Evolutionary conservation across 441 rosid species (phyloP).

Genomic region (Caryocar brasiliense): DNA sequence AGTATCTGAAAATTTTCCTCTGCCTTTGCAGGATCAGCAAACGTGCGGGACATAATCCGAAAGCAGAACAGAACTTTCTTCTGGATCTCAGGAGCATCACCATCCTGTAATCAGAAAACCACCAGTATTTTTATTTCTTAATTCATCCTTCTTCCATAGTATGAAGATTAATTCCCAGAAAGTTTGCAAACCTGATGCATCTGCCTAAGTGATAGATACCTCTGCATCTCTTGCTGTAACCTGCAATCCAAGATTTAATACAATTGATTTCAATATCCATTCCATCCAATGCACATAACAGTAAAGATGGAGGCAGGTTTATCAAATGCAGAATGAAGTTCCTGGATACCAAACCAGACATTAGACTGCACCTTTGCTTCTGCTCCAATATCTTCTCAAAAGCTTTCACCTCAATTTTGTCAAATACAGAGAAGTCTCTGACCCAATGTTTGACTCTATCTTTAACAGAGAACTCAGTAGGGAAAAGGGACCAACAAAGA

Average conservation of each 20-base stretch:
- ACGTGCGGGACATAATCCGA: slow-evolving; percentile 81
- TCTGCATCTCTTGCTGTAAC: slow-evolving; percentile 98
- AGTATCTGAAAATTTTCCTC: slow-evolving; percentile 88
- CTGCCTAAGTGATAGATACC: slow-evolving; percentile 75
- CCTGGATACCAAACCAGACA: slow-evolving; percentile 15
- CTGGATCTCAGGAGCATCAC: slow-evolving; percentile 73
- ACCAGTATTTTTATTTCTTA: slow-evolving; percentile 8
- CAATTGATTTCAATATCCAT: slow-evolving; percentile 31
- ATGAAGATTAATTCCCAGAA: slow-evolving; percentile 12
- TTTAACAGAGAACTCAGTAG: slow-evolving; percentile 48
- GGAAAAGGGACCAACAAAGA: slow-evolving; percentile 64
- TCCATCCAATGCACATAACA: slow-evolving; percentile 21
- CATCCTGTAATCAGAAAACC: slow-evolving; percentile 50
- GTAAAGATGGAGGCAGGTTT: slow-evolving; percentile 5
- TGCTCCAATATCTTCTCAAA: slow-evolving; percentile 93
- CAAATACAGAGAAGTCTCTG: slow-evolving; percentile 66
- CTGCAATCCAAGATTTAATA: slow-evolving; percentile 53
- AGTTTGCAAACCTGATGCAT: slow-evolving; percentile 57
- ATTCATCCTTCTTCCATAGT: slow-evolving; percentile 8
- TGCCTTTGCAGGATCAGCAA: slow-evolving; percentile 69
- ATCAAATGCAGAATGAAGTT: slow-evolving; percentile 12
- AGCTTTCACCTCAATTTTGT: slow-evolving; percentile 85
- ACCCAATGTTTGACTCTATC: slow-evolving; percentile 75
- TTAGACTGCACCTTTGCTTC: slow-evolving; percentile 72
- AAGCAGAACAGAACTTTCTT: slow-evolving; percentile 72